Base-by-base conservation (phyloP, 768 basidiomycete species). In the Myochromella boudieri region DNA sequence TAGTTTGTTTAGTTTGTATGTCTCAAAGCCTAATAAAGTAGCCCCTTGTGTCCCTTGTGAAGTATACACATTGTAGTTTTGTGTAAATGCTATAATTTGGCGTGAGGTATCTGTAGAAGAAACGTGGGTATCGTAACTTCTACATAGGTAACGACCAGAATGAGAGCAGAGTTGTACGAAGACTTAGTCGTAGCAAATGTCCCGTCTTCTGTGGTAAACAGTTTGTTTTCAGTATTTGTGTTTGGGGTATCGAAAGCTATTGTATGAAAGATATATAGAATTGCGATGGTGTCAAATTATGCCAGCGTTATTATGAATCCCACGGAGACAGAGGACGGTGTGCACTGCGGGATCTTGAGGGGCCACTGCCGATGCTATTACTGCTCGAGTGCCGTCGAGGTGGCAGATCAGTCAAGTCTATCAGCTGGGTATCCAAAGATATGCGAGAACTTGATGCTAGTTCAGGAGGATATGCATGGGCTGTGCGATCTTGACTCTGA, bases 371-470 rank as follows among this genome's bases (percentile, higher is more conserved):
- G 15, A 37, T 49, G 11, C 49, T 48, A 51, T 54, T 56, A 48
- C 54, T 58, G 39, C 60, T 57, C 24, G 58, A 56, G 44, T 53
- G 57, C 41, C 58, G 53, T 25, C 58, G 60, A 48, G 64, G 59
- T 11, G 59, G 58, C 12, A 52, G 17, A 48, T 59, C 57, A n/a
- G 33, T 41, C 26, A 55, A 39, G 48, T 61, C 54, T 10, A 57
- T 52, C 26, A 60, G 48, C 7, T 51, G 48, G 12, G 46, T 51
- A 22, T 60, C 54, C 10, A 47, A 44, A 18, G 57, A 56, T 26
- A 55, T 44, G 27, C 53, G 54, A 21, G 51, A 53, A 24, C 53
- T 55, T 31, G 50, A 38, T n/a, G 44, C 36, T n/a, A 42, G 28
- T 11, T 59, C 58, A 24, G 36, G 43, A 12, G 46, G 44, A 29